Evolutionary conservation across 148 eudicot species (phyloP).

Genomic region (Oxyria digyna): DNA sequence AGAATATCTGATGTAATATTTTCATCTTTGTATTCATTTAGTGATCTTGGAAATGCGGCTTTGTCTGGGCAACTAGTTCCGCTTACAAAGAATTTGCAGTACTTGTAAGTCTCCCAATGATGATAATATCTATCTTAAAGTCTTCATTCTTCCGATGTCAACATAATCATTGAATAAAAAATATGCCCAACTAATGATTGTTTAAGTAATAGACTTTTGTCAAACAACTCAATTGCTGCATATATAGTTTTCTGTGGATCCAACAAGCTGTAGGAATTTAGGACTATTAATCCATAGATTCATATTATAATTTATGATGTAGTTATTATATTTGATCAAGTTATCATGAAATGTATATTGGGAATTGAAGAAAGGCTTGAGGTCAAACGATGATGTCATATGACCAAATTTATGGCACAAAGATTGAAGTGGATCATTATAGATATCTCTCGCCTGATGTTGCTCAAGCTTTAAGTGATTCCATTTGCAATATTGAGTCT

Average conservation of each 20-base stretch:
- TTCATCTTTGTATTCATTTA: conserved; percentile 14
- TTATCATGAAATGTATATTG: background rate
- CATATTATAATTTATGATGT: background rate
- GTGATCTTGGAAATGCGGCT: conserved; percentile 98
- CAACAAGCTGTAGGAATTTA: background rate
- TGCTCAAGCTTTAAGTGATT: background rate
- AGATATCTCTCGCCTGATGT: no score
- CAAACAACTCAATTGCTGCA: background rate
- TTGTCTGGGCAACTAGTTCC: conserved; percentile 80
- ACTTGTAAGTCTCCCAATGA: conserved; percentile 43
- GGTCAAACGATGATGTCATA: background rate
- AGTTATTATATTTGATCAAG: background rate
- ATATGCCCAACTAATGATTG: no score
- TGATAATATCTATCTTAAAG: background rate
- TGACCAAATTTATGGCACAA: background rate
- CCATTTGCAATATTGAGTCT: background rate
- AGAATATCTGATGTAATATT: background rate
- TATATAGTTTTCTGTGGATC: background rate
- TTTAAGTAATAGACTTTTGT: no score
- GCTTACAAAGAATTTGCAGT: conserved; percentile 77
- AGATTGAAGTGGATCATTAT: no score
- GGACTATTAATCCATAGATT: background rate
- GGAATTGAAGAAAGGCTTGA: background rate
- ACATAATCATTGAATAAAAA: background rate
- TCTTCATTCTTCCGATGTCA: background rate